A percentile compares a stretch with the other conserved stretches of the same genome.
phyloP scores from a whole-genome alignment of 768 basidiomycete genomes.

The Boletellus ananas region DNA sequence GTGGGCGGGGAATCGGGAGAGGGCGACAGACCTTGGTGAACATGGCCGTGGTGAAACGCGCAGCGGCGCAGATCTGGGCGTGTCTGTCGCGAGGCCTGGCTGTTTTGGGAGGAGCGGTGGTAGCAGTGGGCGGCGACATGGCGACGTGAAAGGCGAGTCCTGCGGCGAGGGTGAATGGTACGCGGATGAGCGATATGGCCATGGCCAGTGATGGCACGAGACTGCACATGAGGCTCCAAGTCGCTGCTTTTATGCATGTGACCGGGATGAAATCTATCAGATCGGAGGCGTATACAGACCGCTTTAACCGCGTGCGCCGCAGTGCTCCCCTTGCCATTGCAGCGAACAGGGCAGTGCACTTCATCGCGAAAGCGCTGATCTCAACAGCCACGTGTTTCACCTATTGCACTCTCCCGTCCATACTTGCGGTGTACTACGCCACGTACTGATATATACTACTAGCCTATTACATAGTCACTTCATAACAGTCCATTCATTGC shows the following conservation, averaged over 20 bases:
- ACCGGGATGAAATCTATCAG: neutral
- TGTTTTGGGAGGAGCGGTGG: neutral
- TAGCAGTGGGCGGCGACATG: constrained; percentile 37
- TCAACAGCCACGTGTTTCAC: no score
- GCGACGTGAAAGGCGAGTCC: constrained; percentile 43
- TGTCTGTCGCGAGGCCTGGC: constrained; percentile 19
- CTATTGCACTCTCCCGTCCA: no score
- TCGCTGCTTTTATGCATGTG: neutral
- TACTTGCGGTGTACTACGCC: no score
- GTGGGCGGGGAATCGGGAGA: neutral
- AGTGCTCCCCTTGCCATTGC: no score
- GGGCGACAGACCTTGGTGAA: constrained; percentile 16
- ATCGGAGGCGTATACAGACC: no score
- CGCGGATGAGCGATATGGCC: constrained; percentile 31
- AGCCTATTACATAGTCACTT: no score
- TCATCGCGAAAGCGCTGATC: no score
- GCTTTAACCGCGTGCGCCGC: no score
- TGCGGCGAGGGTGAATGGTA: constrained; percentile 42
- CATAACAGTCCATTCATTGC: no score
- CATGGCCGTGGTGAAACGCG: constrained; percentile 4
- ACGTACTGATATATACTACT: no score
- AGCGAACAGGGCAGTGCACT: no score
- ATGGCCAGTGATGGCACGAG: neutral
- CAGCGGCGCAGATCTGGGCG: constrained; percentile 1
- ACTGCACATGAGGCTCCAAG: neutral